These are phyloP conservation scores for Penicillium brevicompactum DNA, from an alignment of 2,329 filamentous ascomycete genomes.

Conservation along the genomic window DNA sequence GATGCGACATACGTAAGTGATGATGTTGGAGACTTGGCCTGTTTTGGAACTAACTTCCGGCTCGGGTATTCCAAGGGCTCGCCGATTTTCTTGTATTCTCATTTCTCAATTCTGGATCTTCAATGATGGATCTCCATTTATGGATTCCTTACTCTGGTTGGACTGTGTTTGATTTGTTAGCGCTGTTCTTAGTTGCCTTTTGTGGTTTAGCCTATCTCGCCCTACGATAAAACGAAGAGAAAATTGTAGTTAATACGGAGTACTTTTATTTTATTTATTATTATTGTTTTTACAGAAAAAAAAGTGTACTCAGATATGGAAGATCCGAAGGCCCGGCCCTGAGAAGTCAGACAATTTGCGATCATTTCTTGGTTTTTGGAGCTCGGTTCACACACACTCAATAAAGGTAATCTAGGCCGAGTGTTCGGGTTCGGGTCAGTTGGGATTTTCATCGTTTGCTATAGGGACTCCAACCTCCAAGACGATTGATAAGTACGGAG, in stretches of 20 bases:
- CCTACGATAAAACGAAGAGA: neutral
- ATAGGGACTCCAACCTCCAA: no score
- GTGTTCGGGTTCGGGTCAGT: neutral
- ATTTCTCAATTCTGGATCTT: neutral
- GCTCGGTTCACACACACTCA: neutral
- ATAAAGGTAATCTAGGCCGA: conserved; percentile 12
- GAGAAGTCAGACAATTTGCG: neutral
- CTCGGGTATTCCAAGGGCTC: conserved; percentile 11
- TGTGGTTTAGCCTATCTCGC: conserved; percentile 5
- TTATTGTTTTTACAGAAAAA: neutral
- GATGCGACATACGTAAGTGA: conserved; percentile 27
- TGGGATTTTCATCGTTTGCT: neutral
- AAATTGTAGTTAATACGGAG: no score
- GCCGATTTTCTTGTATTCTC: neutral
- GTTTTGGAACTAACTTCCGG: conserved; percentile 19
- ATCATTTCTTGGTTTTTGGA: neutral
- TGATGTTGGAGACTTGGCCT: conserved; percentile 23
- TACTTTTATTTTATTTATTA: neutral
- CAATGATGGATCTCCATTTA: neutral
- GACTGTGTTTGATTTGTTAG: neutral
- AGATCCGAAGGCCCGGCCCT: conserved; percentile 1
- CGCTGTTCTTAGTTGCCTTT: neutral
- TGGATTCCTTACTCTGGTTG: neutral
- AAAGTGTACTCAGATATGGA: neutral
- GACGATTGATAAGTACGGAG: no score